phyloP scores from a whole-genome alignment of 805 yeast species.

The Dipodascopsis uninucleata region DNA sequence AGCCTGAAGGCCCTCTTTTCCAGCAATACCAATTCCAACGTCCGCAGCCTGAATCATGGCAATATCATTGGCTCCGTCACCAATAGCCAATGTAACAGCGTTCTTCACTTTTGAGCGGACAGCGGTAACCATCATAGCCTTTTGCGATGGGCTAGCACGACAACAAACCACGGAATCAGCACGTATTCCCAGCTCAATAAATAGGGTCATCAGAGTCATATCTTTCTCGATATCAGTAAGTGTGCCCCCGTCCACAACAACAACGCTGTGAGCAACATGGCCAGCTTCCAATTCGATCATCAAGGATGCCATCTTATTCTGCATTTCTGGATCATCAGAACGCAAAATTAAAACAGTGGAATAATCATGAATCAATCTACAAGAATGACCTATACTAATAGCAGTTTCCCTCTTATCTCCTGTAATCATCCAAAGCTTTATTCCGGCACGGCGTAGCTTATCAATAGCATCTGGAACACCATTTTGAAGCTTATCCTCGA shows the following conservation, averaged over 20 bases:
- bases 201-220: conserved; percentile 63
- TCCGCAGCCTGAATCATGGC: conserved; percentile 99
- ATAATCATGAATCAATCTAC: conserved; percentile 87
- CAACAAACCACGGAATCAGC: conserved; percentile 92
- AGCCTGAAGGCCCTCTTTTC: conserved; percentile 95
- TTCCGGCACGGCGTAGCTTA: conserved; percentile 86
- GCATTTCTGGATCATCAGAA: conserved; percentile 51
- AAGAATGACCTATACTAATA: conserved; percentile 92
- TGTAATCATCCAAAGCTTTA: conserved; percentile 95
- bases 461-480: conserved; percentile 98
- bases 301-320: conserved; percentile 69
- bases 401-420: conserved; percentile 99
- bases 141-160: conserved; percentile 95
- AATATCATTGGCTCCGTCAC: conserved; percentile 98
- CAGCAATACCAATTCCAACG: conserved; percentile 95
- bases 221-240: conserved; percentile 70
- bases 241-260: conserved; percentile 93
- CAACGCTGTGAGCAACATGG: conserved; percentile 86
- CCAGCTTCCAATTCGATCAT: conserved; percentile 68
- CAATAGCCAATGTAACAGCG: conserved; percentile 88
- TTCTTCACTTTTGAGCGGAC: conserved; percentile 67
- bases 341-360: conserved; percentile 78
- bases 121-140: conserved; percentile 79
- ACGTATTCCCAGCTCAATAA: conserved; percentile 78
- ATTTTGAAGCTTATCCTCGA: conserved; percentile 91